Evolutionary conservation across 306 rosid species (phyloP).

Genomic region (Lathyrus sativus): DNA sequence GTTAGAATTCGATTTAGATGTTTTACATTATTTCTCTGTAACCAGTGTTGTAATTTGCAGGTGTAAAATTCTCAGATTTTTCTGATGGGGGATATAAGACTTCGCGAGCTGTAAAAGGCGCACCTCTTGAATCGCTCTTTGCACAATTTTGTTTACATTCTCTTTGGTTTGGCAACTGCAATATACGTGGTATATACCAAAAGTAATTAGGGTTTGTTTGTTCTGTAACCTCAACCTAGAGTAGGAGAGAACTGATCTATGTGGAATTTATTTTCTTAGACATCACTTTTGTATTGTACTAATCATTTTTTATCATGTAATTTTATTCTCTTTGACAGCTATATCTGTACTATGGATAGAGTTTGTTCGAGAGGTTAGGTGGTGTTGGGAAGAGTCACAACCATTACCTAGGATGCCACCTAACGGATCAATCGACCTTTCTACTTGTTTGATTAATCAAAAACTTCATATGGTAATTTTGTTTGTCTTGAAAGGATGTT

Average conservation of each 20-base stretch:
- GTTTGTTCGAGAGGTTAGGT: conserved; percentile 93
- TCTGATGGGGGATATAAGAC: conserved; percentile 56
- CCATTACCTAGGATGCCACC: conserved; percentile 79
- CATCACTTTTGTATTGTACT: conserved; percentile 27
- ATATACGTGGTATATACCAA: conserved; percentile 73
- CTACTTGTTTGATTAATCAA: conserved; percentile 87
- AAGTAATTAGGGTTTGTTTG: conserved; percentile 39
- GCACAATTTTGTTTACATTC: conserved; percentile 86
- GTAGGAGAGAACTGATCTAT: conserved; percentile 23
- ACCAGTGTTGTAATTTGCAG: conserved; percentile 46
- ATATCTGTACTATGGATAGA: conserved; percentile 87
- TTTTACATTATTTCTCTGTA: conserved; percentile 28
- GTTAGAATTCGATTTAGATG: conserved; percentile 23
- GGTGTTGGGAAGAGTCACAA: conserved; percentile 99
- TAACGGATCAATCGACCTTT: conserved; percentile 74
- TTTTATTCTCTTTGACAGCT: conserved; percentile 57
- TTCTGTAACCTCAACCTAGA: conserved; percentile 28
- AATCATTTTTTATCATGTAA: conserved; percentile 38
- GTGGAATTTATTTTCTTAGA: conserved; percentile 30
- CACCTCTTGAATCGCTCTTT: conserved; percentile 79
- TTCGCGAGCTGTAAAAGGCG: conserved; percentile 81
- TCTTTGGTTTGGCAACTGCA: conserved; percentile 97
- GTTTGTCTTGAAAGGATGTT: conserved; percentile 36
- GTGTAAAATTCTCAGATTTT: conserved; percentile 49
- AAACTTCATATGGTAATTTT: conserved; percentile 86